Evolutionary conservation across 176 grass and related monocot genomes (phyloP), one percentile per base, ranked within the genome.

Genomic region (Neostapfia colusana): DNA sequence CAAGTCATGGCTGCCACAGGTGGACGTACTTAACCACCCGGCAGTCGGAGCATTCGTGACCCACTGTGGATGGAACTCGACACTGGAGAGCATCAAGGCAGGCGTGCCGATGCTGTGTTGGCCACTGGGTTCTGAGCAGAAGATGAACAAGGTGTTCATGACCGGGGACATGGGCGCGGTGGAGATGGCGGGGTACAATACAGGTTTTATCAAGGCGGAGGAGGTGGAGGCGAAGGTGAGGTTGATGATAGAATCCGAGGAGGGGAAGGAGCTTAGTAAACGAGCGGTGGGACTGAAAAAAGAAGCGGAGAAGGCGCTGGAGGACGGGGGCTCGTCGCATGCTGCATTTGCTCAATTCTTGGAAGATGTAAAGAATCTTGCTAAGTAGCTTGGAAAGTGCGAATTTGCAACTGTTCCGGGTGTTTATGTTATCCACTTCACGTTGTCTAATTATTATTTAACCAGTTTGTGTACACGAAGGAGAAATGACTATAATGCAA

Each of bases 41-140:
- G 77, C 84, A 0, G 36, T 60, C 5, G 84, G 71, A 6, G 78
- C 48, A 0, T 87, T 87, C 65, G 78, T 87, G 16, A 63, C 84
- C 9, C 84, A 86, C 72, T 77, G 78, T 41, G 84, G 84, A 14
- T 87, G 84, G 84, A 87, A 82, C 84, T 87, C 84, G 45, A n/a
- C 36, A 17, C 71, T 87, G 25, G 84, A 86, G 61, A 55, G 49
- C 10, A 50, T 75, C 46, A 46, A 0, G 24, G 59, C 68, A 11
- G 84, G 77, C 8, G 61, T 81, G 63, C 68, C 84, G 16, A 75
- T 81, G 76, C 38, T 85, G 7, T 65, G 62, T 0, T 74, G 76
- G 76, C 83, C 83, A 3, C 26, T 85, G 23, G 62, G 65, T 23
- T 40, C 60, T 1, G 76, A 85, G 73, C 82, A 84, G 82, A 49